Percentiles rank a stretch among this genome's conserved stretches.
phyloP scores from a whole-genome alignment of 2,329 filamentous ascomycete genomes.

The Paecilomyces sp. region DNA sequence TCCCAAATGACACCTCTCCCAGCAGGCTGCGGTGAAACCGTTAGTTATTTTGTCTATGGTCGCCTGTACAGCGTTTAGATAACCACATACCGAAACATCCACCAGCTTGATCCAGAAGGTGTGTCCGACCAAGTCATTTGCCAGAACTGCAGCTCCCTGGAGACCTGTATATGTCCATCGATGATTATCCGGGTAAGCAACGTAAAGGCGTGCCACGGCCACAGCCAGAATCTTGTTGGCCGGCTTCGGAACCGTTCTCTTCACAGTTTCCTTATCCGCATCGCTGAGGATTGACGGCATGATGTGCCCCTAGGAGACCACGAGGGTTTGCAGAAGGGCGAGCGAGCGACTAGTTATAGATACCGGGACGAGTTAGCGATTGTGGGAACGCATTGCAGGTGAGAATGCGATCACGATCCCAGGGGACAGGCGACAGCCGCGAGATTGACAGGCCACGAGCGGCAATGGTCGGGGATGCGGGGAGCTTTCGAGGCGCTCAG shows the following conservation, averaged over 20 bases:
- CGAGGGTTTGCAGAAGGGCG: slow-evolving; percentile 1
- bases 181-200: slow-evolving; percentile 77
- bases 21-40: slow-evolving; percentile 48
- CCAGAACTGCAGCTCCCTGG: slow-evolving; percentile 83
- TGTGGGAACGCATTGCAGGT: background rate
- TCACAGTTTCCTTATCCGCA: slow-evolving; percentile 93
- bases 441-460: background rate
- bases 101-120: slow-evolving; percentile 98
- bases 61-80: slow-evolving; percentile 5
- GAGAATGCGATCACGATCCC: background rate
- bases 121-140: slow-evolving; percentile 89
- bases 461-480: background rate
- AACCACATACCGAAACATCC: slow-evolving; percentile 75
- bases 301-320: slow-evolving; percentile 12
- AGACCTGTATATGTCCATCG: slow-evolving; percentile 93
- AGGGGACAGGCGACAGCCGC: background rate
- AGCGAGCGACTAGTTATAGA: slow-evolving; percentile 5
- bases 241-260: slow-evolving; percentile 85
- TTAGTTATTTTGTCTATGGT: slow-evolving; percentile 5
- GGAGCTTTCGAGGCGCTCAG: background rate
- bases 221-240: slow-evolving; percentile 97
- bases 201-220: slow-evolving; percentile 85
- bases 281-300: slow-evolving; percentile 70
- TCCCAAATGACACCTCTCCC: slow-evolving; percentile 89
- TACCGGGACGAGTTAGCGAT: background rate